Evolutionary conservation across 371 early-diverging fungal genomes (phyloP).

Genomic region (Actinomortierella wolfii): DNA sequence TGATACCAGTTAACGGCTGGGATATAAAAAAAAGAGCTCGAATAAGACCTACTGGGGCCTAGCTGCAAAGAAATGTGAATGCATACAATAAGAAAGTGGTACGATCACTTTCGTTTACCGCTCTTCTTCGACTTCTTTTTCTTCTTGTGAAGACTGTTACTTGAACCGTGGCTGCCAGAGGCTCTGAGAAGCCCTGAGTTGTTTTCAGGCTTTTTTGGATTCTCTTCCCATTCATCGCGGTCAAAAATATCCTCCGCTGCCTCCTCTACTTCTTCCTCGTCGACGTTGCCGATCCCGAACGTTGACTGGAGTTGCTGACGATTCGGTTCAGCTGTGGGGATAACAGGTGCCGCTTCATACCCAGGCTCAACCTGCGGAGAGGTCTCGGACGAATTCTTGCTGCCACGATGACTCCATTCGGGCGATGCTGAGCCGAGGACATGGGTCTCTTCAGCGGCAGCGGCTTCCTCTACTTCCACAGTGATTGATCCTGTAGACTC

Average conservation of each 20-base stretch:
- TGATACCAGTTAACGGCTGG: no score
- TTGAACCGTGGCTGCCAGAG: not conserved
- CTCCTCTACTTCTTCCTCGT: no score
- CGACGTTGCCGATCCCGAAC: no score
- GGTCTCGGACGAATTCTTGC: not conserved
- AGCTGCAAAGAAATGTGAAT: no score
- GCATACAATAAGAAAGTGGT: no score
- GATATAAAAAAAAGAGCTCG: no score
- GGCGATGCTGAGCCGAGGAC: slow-evolving; percentile 17
- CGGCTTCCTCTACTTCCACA: no score
- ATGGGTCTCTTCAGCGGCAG: slow-evolving; percentile 6
- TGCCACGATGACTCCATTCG: slow-evolving; percentile 3
- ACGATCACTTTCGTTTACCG: not conserved
- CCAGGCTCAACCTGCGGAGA: not conserved
- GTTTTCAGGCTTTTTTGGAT: not conserved
- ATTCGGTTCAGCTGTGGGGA: not conserved
- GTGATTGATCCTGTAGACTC: no score
- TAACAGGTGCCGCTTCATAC: not conserved
- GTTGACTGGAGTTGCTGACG: not conserved
- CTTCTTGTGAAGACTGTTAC: not conserved
- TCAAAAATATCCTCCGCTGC: not conserved
- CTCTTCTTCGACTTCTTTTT: slow-evolving; percentile 11
- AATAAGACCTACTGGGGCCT: no score
- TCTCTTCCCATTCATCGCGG: slow-evolving; percentile 7
- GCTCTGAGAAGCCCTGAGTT: not conserved